Conservation (phyloP, 495 filamentous ascomycete genomes). For the Neurospora sp. region DNA sequence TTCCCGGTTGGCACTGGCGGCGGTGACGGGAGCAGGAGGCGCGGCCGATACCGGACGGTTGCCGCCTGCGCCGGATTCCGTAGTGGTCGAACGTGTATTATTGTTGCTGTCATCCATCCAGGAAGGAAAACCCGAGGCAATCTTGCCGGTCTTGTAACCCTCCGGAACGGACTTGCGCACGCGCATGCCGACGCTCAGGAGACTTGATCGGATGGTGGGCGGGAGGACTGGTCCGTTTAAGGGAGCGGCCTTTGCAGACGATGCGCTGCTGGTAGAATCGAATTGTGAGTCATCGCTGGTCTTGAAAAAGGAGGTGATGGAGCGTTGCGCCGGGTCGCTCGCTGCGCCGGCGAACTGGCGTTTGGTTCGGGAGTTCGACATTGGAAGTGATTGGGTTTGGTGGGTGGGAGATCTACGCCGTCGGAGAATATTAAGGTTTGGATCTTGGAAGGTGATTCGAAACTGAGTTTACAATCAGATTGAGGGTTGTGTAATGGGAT, state of each 20-base stretch:
- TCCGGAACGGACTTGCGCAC: slow-evolving; percentile 85
- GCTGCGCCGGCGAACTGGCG: slow-evolving; percentile 42
- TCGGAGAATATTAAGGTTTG: background rate
- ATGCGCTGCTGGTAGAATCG: background rate
- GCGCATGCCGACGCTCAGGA: slow-evolving; percentile 84
- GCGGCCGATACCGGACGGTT: background rate
- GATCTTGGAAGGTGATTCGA: background rate
- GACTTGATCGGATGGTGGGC: slow-evolving; percentile 57
- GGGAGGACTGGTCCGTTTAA: slow-evolving; percentile 46
- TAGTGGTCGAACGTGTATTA: background rate
- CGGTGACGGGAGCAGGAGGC: background rate
- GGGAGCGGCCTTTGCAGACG: slow-evolving; percentile 7
- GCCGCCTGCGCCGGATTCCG: background rate
- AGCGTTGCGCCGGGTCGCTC: slow-evolving; percentile 38
- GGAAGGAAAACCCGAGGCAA: slow-evolving; percentile 33
- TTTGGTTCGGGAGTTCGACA: slow-evolving; percentile 37
- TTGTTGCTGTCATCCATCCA: slow-evolving; percentile 27
- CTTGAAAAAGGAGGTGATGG: slow-evolving; percentile 41
- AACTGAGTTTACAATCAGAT: background rate
- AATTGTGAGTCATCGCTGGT: slow-evolving; percentile 4
- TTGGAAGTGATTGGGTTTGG: slow-evolving; percentile 12
- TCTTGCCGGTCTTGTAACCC: slow-evolving; percentile 71
- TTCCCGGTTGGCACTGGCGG: slow-evolving; percentile 29
- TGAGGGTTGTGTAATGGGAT: background rate
- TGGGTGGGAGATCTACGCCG: background rate